These are phyloP conservation scores for Allium fistulosum DNA, from an alignment of 106 monocot genomes.

Conservation along the genomic window DNA sequence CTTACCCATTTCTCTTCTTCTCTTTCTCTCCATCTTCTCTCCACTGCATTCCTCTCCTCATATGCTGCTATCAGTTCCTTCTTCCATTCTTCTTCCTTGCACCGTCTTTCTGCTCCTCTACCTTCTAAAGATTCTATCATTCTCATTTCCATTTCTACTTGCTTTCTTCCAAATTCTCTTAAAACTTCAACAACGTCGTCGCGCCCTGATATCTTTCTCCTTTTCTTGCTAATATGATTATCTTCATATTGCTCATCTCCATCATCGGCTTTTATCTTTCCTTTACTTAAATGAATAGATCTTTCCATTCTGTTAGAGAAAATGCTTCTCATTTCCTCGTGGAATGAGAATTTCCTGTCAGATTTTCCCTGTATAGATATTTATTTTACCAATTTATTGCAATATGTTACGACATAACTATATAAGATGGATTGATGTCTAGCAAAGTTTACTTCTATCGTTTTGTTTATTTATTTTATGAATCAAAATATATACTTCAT, in stretches of 20 bases:
- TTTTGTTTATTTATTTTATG: too few species aligned
- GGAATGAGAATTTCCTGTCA: conserved; percentile 43
- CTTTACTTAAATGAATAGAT: conserved; percentile 13
- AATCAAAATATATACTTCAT: too few species aligned
- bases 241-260: conserved; percentile 16
- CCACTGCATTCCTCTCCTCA: conserved; percentile 42
- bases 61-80: conserved; percentile 35
- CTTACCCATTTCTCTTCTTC: conserved; percentile 56
- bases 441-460: too few species aligned
- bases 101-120: conserved; percentile 59
- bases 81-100: conserved; percentile 49
- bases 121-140: conserved; percentile 47
- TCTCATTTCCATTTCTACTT: conserved; percentile 49
- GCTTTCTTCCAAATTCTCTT: conserved; percentile 47
- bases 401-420: too few species aligned
- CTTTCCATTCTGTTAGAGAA: conserved; percentile 39
- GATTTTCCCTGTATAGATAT: too few species aligned
- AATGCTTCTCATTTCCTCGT: conserved; percentile 71
- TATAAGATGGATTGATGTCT: too few species aligned
- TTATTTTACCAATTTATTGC: too few species aligned
- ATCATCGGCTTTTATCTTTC: conserved; percentile 2
- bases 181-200: conserved; percentile 33
- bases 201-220: neutral
- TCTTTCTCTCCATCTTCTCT: conserved; percentile 55
- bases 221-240: conserved; percentile 1